Base-by-base conservation (phyloP, 2,329 filamentous ascomycete species). In the Fusarium keratoplasticum region DNA sequence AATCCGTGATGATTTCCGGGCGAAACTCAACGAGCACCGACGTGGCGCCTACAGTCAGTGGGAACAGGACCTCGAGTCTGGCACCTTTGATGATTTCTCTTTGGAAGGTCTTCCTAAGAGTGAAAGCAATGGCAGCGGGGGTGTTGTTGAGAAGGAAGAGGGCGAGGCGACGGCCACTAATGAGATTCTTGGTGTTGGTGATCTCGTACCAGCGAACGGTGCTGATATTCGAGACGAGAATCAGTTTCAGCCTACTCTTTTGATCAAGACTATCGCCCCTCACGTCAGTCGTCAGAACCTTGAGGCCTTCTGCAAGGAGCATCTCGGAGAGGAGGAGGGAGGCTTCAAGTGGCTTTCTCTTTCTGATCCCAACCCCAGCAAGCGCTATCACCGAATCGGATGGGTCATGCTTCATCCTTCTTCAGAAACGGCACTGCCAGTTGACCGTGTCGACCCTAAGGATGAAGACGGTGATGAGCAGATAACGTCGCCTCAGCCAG, bases 211-310 rank as follows among this genome's bases (percentile, higher is more conserved):
- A 36, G 92, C 92, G 44, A 91, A 91, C 74, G 94, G 94, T 31
- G 94, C 94, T 58, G 96, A 98, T 74, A 89, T 98, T 61, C 92
- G 95, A 40, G 96, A 99, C 80, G 95, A 98, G 76, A 94, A 93
- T 58, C 89, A 96, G 35, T 92, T 93, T 75, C 95, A 97, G 81
- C 96, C 96, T 16, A 98, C 97, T 0, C 88, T 99, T 20, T 90
- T 99, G 55, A 98, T 99, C 87, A 99, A 99, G 86, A 99, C 96
- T 0, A 95, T 99, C 79, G 96, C 96, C 6, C 96, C 96, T 9
- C 97, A 97, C 68, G 96, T 99, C 72, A 98, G 95, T 79, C 93
- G 96, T 42, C 91, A 94, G 59, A 98, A 98, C 79, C 90, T 99
- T 22, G 96, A 99, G 82, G 92, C 92, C 3, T 98, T 98, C 79